Evolutionary conservation across 805 yeast genomes (phyloP), one percentile per base, ranked within the genome.

Genomic region (Ogataea angusta): DNA sequence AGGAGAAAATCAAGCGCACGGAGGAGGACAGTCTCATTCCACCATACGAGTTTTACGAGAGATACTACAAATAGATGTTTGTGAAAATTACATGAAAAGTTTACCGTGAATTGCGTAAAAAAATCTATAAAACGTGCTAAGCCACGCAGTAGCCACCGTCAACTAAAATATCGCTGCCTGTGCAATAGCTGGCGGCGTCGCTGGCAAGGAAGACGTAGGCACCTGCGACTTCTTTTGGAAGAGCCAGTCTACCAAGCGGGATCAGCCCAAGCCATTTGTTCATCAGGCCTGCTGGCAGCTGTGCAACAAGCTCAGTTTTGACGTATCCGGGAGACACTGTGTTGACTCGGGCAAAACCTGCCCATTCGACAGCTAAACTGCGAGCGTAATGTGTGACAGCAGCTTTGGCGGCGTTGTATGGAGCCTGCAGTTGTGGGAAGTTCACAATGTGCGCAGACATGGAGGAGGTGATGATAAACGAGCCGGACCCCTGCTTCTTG

Each of bases 401-500:
- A 29, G 95, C 95, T 70, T 87, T 88, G 52, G 89, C 85, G 12
- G 88, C 86, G 57, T 87, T 87, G 69, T 87, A 87, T 28, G 84
- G 79, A 10, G 95, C 84, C 67, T 88, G 96, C 59, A 78, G 70
- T 63, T 89, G 93, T 17, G 96, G 96, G 47, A 80, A 77, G 63
- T 88, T 88, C 54, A 80, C 93, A 54, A 89, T 81, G 66, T 82
- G 88, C 12, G 86, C 96, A 19, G 93, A 83, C 85, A 88, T 88
- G 28, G 95, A 85, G 5, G 95, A 89, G 5, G 96, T 88, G 63
- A 85, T 73, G 52, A 88, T 78, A 52, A 89, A 70, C 1, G 95
- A 82, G 23, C 96, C 96, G 44, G 63, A 65, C 13, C 85, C 84
- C 57, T 85, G 88, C 54, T 74, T 67, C 61, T 77, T 76, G 73